Conservation (phyloP, 768 basidiomycete species). For the Suillus bovinus region DNA sequence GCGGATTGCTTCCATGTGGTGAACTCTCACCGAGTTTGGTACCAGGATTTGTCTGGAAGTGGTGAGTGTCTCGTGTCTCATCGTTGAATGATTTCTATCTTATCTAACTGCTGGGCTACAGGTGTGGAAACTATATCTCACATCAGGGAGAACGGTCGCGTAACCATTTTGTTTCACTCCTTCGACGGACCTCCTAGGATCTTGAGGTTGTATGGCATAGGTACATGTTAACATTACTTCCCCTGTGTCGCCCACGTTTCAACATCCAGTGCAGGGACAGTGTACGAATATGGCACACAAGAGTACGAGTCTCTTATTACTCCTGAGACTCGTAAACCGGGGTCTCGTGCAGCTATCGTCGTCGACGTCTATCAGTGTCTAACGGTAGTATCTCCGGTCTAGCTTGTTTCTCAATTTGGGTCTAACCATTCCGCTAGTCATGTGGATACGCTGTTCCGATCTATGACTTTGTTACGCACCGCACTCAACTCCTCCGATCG, state of each 20-base stretch:
- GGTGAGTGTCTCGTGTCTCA: slow-evolving; percentile 38
- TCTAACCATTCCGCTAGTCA: slow-evolving; percentile 42
- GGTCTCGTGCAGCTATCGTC: slow-evolving; percentile 61
- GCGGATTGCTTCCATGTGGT: slow-evolving; percentile 62
- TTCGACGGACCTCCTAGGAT: slow-evolving; percentile 65
- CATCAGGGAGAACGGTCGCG: slow-evolving; percentile 59
- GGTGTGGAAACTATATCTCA: slow-evolving; percentile 66
- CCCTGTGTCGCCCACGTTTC: neutral
- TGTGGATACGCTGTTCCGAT: slow-evolving; percentile 68
- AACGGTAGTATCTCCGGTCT: slow-evolving; percentile 29
- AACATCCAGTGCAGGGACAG: slow-evolving; percentile 43
- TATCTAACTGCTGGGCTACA: slow-evolving; percentile 18
- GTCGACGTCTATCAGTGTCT: slow-evolving; percentile 61
- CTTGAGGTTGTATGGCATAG: slow-evolving; percentile 56
- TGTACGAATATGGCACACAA: slow-evolving; percentile 62
- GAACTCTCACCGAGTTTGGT: slow-evolving; percentile 61
- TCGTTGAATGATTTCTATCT: neutral
- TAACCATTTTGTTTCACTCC: slow-evolving; percentile 63
- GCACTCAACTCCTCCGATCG: slow-evolving; percentile 48
- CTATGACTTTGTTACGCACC: slow-evolving; percentile 58
- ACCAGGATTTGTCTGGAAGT: slow-evolving; percentile 70
- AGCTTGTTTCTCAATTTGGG: neutral
- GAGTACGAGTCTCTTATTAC: slow-evolving; percentile 59
- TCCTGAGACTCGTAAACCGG: slow-evolving; percentile 46
- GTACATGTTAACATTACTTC: slow-evolving; percentile 30